phyloP scores from a whole-genome alignment of 768 basidiomycete genomes.

The Pleurotus salmoneostramineus region DNA sequence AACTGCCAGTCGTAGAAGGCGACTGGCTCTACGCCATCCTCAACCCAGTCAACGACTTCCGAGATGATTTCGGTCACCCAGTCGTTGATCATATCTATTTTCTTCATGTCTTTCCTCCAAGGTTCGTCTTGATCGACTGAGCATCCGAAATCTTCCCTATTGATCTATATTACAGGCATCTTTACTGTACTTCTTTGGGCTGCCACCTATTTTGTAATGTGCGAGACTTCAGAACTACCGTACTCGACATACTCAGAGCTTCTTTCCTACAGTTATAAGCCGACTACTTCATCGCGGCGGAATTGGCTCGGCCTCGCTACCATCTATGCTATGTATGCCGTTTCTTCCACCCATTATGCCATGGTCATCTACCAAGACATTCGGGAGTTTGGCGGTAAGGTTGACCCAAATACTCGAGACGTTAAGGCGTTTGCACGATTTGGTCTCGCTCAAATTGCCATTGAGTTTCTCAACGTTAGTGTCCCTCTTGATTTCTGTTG shows the following conservation, averaged over 20 bases:
- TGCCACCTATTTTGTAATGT: constrained; percentile 4
- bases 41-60: neutral
- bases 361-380: constrained; percentile 6
- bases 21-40: no score
- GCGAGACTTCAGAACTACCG: neutral
- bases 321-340: neutral
- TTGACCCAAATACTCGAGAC: neutral
- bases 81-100: constrained; percentile 1
- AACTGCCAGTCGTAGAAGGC: no score
- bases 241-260: neutral
- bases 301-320: constrained; percentile 2
- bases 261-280: neutral
- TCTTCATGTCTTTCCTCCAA: constrained; percentile 7
- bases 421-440: constrained; percentile 6
- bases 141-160: neutral
- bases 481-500: no score
- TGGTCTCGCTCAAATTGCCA: constrained; percentile 3
- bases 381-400: neutral
- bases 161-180: neutral
- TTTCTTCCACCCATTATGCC: constrained; percentile 2
- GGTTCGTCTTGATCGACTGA: neutral
- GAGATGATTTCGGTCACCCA: constrained; percentile 5
- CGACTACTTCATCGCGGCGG: neutral
- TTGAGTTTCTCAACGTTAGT: constrained; percentile 7
- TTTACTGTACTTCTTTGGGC: constrained; percentile 1